Evolutionary conservation across 805 yeast species (phyloP).

Genomic region (Scheffersomyces stipitis): DNA sequence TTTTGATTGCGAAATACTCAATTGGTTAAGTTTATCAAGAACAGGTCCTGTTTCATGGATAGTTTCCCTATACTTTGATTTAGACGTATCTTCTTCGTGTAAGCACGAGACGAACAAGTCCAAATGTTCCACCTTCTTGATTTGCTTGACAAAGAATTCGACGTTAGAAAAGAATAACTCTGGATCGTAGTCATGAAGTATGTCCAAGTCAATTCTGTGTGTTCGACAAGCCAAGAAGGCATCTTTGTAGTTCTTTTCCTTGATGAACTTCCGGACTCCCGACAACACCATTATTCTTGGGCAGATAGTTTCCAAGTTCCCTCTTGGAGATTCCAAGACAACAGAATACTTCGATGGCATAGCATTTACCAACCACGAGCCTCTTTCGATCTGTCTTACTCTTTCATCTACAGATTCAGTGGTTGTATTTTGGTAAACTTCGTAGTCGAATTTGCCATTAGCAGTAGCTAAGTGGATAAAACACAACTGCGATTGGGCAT

Average conservation of each 20-base stretch:
- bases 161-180: constrained; percentile 61
- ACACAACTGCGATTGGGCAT: constrained; percentile 81
- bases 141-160: constrained; percentile 65
- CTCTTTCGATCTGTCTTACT: constrained; percentile 85
- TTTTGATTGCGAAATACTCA: constrained; percentile 17
- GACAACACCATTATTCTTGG: constrained; percentile 91
- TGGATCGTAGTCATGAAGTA: constrained; percentile 85
- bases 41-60: constrained; percentile 18
- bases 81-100: constrained; percentile 80
- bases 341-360: constrained; percentile 84
- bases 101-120: constrained; percentile 87
- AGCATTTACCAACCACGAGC: constrained; percentile 77
- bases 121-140: constrained; percentile 70
- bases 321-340: constrained; percentile 91
- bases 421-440: constrained; percentile 27
- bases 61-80: constrained; percentile 82
- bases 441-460: constrained; percentile 30
- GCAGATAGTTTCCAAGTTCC: constrained; percentile 89
- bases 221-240: constrained; percentile 86
- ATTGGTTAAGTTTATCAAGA: constrained; percentile 5
- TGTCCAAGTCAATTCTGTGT: constrained; percentile 88
- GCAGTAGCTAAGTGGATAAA: constrained; percentile 66
- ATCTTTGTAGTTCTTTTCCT: constrained; percentile 52
- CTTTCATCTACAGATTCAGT: constrained; percentile 63
- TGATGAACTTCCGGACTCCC: constrained; percentile 73